Base-by-base conservation (phyloP, 768 basidiomycete species). In the Hemileccinum rubropunctum region DNA sequence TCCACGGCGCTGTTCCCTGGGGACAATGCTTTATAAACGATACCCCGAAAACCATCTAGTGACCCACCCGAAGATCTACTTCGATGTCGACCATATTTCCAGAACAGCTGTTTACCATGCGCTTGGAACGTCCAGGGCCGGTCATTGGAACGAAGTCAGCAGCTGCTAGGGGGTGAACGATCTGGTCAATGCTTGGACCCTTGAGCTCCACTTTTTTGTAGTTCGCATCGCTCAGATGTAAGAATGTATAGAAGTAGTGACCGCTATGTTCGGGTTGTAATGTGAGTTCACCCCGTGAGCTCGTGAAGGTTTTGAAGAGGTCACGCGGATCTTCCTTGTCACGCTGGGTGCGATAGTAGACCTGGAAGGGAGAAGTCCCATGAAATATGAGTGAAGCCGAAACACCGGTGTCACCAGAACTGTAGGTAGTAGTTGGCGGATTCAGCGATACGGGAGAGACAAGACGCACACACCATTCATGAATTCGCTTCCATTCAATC, bases 1-100 rank as follows among this genome's bases (percentile, higher is more conserved):
- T 89, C 88, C 95, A 95, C 2, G 97, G 95, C 4, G 89, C 82
- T 4, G 84, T 88, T 42, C 97, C 97, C 88, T 94, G 45, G 13
- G 10, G 48, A 43, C 11, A 13, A 37, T 51, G 2, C 54, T 27
- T 53, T 17, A 57, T 3, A 26, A 48, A 36, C 8, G 47, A 28
- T 8, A 1, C 17, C 30, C 17, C 39, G 13, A 18, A 41, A 44
- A 21, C 36, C 27, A 26, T 20, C 12, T 20, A 45, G 14, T 48
- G 54, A 66, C 76, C 56, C 53, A 93, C 92, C 64, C 80, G 78
- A 42, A 98, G 80, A 39, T 91, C 86, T 18, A 98, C 81, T 51
- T 88, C 86, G 27, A 95, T 77, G 39, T 84, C 78, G 3, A 97
- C 84, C 5, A 71, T 70, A 57, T 79, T 79, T 1, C 91, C 92